A percentile compares a stretch with the other conserved stretches of the same genome.
Conservation (phyloP, 495 filamentous ascomycete genomes). For the Talaromyces borbonicus region DNA sequence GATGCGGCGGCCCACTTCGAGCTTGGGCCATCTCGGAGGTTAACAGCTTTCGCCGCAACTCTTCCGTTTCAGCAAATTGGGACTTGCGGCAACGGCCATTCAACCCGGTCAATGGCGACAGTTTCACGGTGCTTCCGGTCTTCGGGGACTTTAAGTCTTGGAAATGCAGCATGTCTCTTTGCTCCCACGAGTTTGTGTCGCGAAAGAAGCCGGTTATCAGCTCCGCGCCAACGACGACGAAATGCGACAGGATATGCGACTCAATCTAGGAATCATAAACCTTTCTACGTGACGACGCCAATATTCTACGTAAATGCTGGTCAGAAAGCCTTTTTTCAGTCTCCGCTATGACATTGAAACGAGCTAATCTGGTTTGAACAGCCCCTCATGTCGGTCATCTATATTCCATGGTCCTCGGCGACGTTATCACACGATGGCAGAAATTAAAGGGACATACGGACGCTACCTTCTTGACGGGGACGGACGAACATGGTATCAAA, state of each 20-base stretch:
- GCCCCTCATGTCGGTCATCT: conserved; percentile 93
- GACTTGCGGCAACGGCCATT: neutral
- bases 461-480: conserved; percentile 78
- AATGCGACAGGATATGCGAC: conserved; percentile 7
- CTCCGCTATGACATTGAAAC: neutral
- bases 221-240: neutral
- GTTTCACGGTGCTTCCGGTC: conserved; percentile 21
- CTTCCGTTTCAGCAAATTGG: neutral
- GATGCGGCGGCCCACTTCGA: neutral
- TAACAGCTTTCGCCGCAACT: conserved; percentile 6
- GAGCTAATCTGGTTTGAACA: conserved; percentile 33
- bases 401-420: conserved; percentile 83
- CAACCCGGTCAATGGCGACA: conserved; percentile 22
- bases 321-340: conserved; percentile 25
- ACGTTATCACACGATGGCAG: conserved; percentile 91
- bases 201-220: neutral
- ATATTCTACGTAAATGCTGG: conserved; percentile 99
- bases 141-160: conserved; percentile 21
- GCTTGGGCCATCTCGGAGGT: conserved; percentile 35
- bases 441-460: conserved; percentile 52
- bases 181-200: neutral
- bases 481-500: conserved; percentile 98
- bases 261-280: conserved; percentile 46
- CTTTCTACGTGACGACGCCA: conserved; percentile 91
- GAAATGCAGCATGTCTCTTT: neutral